Evolutionary conservation across 352 stramenopile species (phyloP).

Genomic region (Pythium phragmiticola): DNA sequence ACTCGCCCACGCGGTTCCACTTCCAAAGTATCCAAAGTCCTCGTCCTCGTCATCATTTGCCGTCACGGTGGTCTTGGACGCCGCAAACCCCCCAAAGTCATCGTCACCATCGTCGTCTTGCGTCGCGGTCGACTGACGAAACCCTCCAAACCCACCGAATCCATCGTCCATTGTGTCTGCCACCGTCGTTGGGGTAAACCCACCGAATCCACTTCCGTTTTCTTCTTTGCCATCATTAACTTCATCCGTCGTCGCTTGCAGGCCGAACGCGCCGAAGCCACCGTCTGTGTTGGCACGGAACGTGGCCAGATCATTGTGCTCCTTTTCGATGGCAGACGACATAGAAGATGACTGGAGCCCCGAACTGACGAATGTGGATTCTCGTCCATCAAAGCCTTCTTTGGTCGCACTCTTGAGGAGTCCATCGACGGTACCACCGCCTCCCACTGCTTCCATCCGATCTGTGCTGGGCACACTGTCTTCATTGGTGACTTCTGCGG

Average conservation of each 20-base stretch:
- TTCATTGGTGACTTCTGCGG: no score
- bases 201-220: no score
- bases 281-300: neutral
- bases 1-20: conserved; percentile 10
- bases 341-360: no score
- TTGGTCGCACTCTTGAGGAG: no score
- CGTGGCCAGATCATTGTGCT: neutral
- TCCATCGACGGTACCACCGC: no score
- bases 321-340: no score
- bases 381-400: no score
- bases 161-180: conserved; percentile 17
- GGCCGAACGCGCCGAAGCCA: neutral
- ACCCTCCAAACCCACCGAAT: conserved; percentile 34
- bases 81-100: conserved; percentile 18
- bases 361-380: no score
- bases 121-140: conserved; percentile 25
- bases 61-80: conserved; percentile 7
- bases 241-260: no score
- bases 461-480: no score
- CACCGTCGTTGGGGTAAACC: neutral
- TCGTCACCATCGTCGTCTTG: conserved; percentile 17
- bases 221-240: no score
- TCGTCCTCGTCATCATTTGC: conserved; percentile 23
- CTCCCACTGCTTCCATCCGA: no score
- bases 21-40: conserved; percentile 38